Evolutionary conservation across 345 rosid species (phyloP).

Genomic region (Theobroma cacao): DNA sequence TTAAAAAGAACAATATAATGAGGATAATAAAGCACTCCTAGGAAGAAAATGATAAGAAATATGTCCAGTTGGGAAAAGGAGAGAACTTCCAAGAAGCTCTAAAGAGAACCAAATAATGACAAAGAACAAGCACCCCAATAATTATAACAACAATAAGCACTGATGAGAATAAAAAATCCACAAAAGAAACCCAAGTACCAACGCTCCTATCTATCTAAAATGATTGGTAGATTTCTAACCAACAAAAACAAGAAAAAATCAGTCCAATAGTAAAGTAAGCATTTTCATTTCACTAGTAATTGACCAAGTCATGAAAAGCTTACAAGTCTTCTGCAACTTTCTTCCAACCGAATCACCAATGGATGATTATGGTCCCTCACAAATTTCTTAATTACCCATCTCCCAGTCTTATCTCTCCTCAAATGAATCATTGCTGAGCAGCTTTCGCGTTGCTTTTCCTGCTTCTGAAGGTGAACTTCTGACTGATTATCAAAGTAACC

Average conservation of each 20-base stretch:
- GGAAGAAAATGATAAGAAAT: background rate
- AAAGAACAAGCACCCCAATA: background rate
- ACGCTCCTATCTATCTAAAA: background rate
- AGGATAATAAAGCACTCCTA: background rate
- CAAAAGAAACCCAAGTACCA: background rate
- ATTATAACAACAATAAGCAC: background rate
- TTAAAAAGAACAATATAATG: background rate
- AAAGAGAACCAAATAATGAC: background rate
- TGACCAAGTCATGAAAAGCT: slow-evolving; percentile 74
- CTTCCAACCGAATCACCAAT: slow-evolving; percentile 30
- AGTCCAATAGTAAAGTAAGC: background rate
- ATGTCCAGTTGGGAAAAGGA: background rate
- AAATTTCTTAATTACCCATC: slow-evolving; percentile 84
- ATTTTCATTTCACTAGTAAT: slow-evolving; percentile 9
- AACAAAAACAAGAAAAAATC: background rate
- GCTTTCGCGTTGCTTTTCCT: slow-evolving; percentile 58
- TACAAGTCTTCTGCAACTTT: slow-evolving; percentile 50
- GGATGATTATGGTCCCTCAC: slow-evolving; percentile 87
- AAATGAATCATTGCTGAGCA: slow-evolving; percentile 91
- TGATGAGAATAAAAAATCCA: background rate
- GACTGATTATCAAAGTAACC: slow-evolving; percentile 45
- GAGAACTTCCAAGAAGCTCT: background rate
- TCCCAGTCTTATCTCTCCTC: slow-evolving; percentile 62
- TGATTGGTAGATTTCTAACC: background rate
- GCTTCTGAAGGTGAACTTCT: slow-evolving; percentile 23